A percentile compares a stretch with the other conserved stretches of the same genome.
Conservation (phyloP, 2,329 filamentous ascomycete species). For the Colletotrichum sp. region DNA sequence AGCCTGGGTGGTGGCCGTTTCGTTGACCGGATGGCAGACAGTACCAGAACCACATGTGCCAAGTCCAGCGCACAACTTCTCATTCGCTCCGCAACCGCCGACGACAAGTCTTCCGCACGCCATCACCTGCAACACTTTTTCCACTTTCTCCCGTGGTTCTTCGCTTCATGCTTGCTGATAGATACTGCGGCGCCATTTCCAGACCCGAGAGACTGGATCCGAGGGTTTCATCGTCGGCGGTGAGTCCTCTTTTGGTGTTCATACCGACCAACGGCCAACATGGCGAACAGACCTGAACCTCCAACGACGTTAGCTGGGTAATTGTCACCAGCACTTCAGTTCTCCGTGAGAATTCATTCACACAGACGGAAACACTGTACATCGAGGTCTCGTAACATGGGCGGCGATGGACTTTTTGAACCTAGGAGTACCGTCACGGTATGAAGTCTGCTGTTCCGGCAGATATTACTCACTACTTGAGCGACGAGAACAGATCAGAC, state of each 20-base stretch:
- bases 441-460: neutral
- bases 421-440: no score
- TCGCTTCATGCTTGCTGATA: neutral
- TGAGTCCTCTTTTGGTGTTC: neutral
- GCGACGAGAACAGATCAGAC: neutral
- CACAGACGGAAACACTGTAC: neutral
- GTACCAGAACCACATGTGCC: neutral
- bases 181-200: neutral
- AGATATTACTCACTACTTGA: no score
- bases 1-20: neutral
- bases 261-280: neutral
- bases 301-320: neutral
- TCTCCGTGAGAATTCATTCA: neutral
- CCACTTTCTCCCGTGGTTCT: neutral
- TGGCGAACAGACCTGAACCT: neutral
- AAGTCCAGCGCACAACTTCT: neutral
- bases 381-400: neutral
- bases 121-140: neutral
- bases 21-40: neutral
- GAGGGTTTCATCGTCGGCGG: neutral
- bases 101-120: neutral
- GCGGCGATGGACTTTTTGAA: no score
- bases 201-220: neutral
- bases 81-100: neutral
- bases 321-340: neutral